Evolutionary conservation across 257 asterid species (phyloP).

Genomic region (Coffea canephora): DNA sequence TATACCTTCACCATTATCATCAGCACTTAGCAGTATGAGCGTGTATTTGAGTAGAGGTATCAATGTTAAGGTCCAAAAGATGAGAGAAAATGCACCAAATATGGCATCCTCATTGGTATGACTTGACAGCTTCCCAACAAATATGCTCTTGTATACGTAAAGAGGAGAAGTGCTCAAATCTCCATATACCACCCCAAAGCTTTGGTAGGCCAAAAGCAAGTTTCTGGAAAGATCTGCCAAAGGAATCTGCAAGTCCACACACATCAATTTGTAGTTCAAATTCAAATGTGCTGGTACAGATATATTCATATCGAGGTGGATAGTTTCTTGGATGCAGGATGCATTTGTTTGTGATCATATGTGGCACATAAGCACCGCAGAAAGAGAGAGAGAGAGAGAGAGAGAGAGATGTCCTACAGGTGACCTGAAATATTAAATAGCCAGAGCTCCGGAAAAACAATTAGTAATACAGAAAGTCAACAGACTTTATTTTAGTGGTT

Average conservation of each 20-base stretch:
- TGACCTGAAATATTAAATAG: neutral
- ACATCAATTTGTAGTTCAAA: constrained; percentile 14
- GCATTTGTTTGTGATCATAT: neutral
- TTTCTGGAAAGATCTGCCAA: constrained; percentile 46
- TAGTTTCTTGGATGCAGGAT: neutral
- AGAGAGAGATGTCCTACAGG: neutral
- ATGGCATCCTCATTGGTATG: constrained; percentile 61
- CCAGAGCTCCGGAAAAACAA: neutral
- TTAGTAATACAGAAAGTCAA: neutral
- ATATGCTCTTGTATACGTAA: constrained; percentile 74
- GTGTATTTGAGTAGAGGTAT: constrained; percentile 91
- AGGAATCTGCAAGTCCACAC: constrained; percentile 54
- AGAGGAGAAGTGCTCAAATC: constrained; percentile 96
- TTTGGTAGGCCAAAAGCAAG: constrained; percentile 78
- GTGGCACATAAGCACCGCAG: neutral
- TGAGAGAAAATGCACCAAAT: constrained; percentile 85
- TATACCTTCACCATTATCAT: constrained; percentile 96
- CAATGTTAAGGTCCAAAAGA: constrained; percentile 93
- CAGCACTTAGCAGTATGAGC: constrained; percentile 61
- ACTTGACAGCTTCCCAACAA: constrained; percentile 58
- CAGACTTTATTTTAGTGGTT: neutral
- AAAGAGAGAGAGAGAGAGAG: neutral
- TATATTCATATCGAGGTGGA: neutral
- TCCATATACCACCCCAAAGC: constrained; percentile 97
- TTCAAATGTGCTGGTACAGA: neutral